Evolutionary conservation across 495 filamentous ascomycete species (phyloP).

Genomic region (Neurospora sp.): DNA sequence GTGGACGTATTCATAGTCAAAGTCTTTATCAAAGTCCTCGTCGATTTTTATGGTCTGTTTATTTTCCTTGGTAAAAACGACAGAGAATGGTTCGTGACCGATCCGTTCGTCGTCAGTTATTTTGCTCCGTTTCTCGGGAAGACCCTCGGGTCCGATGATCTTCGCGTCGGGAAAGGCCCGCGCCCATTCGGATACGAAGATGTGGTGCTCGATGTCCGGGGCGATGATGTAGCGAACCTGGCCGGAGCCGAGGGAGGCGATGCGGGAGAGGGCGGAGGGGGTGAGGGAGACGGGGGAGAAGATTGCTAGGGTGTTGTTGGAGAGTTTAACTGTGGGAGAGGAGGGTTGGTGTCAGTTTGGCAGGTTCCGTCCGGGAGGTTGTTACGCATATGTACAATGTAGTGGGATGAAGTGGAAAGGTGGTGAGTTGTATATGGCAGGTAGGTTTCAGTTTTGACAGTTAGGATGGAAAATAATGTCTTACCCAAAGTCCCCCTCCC

Average conservation of each 20-base stretch:
- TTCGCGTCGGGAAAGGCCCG: slow-evolving; percentile 64
- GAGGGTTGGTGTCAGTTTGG: not conserved
- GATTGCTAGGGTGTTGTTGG: slow-evolving; percentile 67
- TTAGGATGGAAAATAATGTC: slow-evolving; percentile 8
- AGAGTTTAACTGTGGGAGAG: slow-evolving; percentile 52
- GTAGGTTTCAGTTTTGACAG: not conserved
- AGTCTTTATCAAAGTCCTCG: slow-evolving; percentile 75
- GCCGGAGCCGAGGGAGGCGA: slow-evolving; percentile 44
- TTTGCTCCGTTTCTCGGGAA: slow-evolving; percentile 71
- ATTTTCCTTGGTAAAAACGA: slow-evolving; percentile 52
- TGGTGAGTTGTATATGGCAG: too few relatives aligned
- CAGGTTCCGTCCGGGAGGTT: too few relatives aligned
- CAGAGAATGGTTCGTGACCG: slow-evolving; percentile 55
- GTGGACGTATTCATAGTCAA: slow-evolving; percentile 75
- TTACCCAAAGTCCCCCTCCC: slow-evolving; percentile 78
- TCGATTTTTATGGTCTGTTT: slow-evolving; percentile 36
- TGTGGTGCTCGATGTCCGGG: slow-evolving; percentile 84
- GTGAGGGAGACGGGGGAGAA: slow-evolving; percentile 63
- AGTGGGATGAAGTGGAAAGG: too few relatives aligned
- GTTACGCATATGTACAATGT: too few relatives aligned
- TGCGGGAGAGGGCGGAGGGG: not conserved
- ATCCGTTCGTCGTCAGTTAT: slow-evolving; percentile 44
- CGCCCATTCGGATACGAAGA: slow-evolving; percentile 78
- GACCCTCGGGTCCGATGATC: slow-evolving; percentile 75
- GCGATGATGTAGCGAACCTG: slow-evolving; percentile 77